Evolutionary conservation across 306 rosid genomes (phyloP), one percentile per base, ranked within the genome.

Genomic region (Rosa multiflora): DNA sequence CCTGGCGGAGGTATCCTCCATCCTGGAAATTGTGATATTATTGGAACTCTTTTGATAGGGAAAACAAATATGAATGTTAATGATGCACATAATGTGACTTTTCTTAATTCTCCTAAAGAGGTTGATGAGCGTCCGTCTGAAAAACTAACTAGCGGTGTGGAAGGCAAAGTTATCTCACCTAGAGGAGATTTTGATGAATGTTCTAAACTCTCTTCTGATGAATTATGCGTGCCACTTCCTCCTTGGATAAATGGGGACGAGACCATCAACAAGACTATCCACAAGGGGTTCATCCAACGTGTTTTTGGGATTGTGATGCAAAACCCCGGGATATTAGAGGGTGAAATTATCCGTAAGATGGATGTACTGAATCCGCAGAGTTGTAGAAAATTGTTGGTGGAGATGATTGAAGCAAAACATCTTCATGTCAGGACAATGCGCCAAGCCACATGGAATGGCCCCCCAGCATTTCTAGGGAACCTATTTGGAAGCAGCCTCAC

Each of bases 241-340:
- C 97, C 98, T 52, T 92, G 98, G 98, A 81, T 90, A 44, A 94
- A 92, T 81, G 97, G 93, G 84, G 98, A 92, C 77, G 92, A 93
- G 75, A 86, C 89, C 21, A 67, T 88, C 78, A 94, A 94, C 82
- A 79, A 80, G 59, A 73, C 85, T 73, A 91, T 94, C 75, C 86
- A 86, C 73, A 88, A 83, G 85, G 95, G 97, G 68, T 88, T 94
- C 17, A 80, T 72, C 74, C 85, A 93, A 20, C 90, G 86, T 78
- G 83, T 91, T 79, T 88, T 91, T 82, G 97, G 97, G 82, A 86
- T 86, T 81, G 97, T 92, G 84, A 89, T 92, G 97, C 98, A 91
- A 85, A 92, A 85, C 84, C 98, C 97, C 5, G 98, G 98, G 82
- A 94, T 92, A 63, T 82, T 89, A 79, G 95, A 91, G 97, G 97